These are phyloP conservation scores for Dimargaris cristalligena DNA, from an alignment of 192 early-diverging fungal genomes.

Conservation along the genomic window DNA sequence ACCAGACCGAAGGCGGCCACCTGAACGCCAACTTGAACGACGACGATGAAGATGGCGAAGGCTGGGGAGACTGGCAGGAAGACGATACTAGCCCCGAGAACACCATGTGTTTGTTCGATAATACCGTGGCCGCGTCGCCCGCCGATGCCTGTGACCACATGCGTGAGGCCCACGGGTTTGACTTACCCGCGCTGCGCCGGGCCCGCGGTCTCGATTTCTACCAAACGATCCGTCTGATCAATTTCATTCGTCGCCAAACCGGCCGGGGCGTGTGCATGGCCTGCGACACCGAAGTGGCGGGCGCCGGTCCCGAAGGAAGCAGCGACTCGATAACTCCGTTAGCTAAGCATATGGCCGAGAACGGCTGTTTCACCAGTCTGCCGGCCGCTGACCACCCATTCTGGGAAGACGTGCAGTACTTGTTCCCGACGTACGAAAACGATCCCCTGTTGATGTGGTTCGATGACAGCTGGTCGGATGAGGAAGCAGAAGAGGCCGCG, in stretches of 20 bases:
- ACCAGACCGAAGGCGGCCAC: too few relatives aligned
- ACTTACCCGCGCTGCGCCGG: constrained; percentile 39
- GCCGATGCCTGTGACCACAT: constrained; percentile 55
- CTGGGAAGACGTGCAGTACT: constrained; percentile 58
- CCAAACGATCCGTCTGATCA: constrained; percentile 65
- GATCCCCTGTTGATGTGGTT: constrained; percentile 72
- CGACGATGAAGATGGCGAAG: constrained; percentile 31
- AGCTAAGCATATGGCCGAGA: constrained; percentile 42
- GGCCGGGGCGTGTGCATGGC: constrained; percentile 47
- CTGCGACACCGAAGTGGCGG: constrained; percentile 36
- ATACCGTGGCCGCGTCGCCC: constrained; percentile 36
- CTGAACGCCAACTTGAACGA: too few relatives aligned
- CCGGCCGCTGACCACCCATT: constrained; percentile 32
- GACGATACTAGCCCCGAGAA: constrained; percentile 34
- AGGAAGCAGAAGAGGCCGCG: constrained; percentile 29
- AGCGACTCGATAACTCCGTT: too few relatives aligned
- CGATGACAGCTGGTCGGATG: constrained; percentile 47
- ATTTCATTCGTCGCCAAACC: constrained; percentile 60
- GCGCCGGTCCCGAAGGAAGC: background rate
- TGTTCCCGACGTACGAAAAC: constrained; percentile 67
- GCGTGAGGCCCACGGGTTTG: constrained; percentile 56
- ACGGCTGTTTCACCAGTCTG: constrained; percentile 31
- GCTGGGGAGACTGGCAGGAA: constrained; percentile 71
- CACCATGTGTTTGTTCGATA: constrained; percentile 71
- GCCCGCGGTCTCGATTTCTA: constrained; percentile 59